Evolutionary conservation across 2,329 filamentous ascomycete genomes (phyloP).

Genomic region (Neoarthrinium moseri): DNA sequence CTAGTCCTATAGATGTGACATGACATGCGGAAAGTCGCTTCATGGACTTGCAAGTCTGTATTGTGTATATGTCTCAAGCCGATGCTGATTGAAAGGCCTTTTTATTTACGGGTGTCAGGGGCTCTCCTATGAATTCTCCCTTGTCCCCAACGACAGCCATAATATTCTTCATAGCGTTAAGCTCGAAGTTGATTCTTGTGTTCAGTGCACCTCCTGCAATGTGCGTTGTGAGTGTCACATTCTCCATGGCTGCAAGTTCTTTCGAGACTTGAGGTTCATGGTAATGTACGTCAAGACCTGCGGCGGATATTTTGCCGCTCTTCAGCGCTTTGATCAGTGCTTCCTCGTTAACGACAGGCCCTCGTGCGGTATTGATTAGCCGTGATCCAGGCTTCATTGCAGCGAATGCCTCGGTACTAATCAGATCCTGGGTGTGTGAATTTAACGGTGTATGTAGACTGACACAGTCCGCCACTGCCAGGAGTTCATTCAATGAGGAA

Average conservation of each 20-base stretch:
- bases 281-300: conserved; percentile 54
- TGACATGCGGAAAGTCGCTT: no score
- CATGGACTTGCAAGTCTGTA: no score
- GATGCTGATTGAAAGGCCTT: conserved; percentile 4
- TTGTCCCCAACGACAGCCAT: conserved; percentile 21
- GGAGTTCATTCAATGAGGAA: conserved; percentile 21
- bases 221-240: conserved; percentile 36
- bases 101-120: conserved; percentile 19
- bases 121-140: conserved; percentile 15
- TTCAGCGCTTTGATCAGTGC: conserved; percentile 46
- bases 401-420: conserved; percentile 31
- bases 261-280: conserved; percentile 47
- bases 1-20: no score
- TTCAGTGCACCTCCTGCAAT: conserved; percentile 36
- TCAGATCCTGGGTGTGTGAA: conserved; percentile 21
- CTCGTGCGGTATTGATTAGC: conserved; percentile 52
- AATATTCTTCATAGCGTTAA: conserved; percentile 35
- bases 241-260: conserved; percentile 34
- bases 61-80: no score
- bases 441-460: conserved; percentile 31
- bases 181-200: conserved; percentile 38
- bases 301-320: conserved; percentile 41
- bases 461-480: conserved; percentile 31
- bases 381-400: conserved; percentile 46
- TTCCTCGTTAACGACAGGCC: conserved; percentile 50